Base-by-base conservation (phyloP, 768 basidiomycete genomes). In the Boletus rufocinnamomeus region DNA sequence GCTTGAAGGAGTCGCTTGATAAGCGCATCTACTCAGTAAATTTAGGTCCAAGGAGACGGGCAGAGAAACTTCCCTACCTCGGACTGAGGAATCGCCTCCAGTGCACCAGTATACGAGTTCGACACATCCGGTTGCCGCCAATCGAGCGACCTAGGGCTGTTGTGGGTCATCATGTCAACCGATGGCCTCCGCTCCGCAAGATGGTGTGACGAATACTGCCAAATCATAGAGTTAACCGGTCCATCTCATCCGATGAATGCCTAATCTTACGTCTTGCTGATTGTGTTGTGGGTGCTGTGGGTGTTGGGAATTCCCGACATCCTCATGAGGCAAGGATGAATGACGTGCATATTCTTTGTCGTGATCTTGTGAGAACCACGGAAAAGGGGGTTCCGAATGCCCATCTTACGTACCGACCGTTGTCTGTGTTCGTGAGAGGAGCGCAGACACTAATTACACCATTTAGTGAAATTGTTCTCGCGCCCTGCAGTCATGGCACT, bases 1-100 rank as follows among this genome's bases (percentile, higher is more conserved):
- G 69, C 73, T 68, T 72, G 72, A 64, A 73, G 64, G 65, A 72
- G 72, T 70, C 68, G 72, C 72, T 73, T 75, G 72, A 75, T 67
- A 66, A 74, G 60, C 72, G 73, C 55, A 73, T 70, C 72, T 73
- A 65, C 64, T 59, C 65, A 62, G 73, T 73, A 65, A 68, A 68
- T 64, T 75, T 49, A 68, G 68, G 63, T 62, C 57, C 68, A 56
- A 60, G 52, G 63, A 53, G 54, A 56, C 6, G 34, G 46, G 11
- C 8, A 52, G 23, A 52, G 32, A 66, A 62, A 8, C 30, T 62
- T 66, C 49, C 66, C 50, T 65, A 73, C 72, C 69, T 73, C 72
- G 30, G 73, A 75, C 46, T 73, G 72, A 25, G 72, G 72, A 21
- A 73, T 72, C 23, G 58, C 63, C 45, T 73, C 72, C 21, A 75